Percentiles rank a stretch among this genome's conserved stretches.
Conservation (phyloP, 208 protist species). For the Crithidia brevicula region DNA sequence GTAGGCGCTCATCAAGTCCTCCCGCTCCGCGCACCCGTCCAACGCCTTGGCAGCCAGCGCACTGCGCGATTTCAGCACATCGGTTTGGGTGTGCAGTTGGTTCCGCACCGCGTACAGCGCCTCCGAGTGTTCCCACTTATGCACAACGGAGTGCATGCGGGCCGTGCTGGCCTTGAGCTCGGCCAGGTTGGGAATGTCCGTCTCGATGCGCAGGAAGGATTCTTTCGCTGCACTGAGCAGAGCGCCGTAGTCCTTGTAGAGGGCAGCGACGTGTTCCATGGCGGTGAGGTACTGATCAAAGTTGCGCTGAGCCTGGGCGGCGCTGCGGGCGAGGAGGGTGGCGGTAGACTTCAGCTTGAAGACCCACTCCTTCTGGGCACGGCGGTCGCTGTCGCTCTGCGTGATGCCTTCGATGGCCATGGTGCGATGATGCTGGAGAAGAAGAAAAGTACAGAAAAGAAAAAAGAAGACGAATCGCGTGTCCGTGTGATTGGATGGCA, state of each 20-base stretch:
- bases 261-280: constrained; percentile 13
- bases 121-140: constrained; percentile 19
- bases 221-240: constrained; percentile 3
- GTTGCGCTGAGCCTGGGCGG: constrained; percentile 15
- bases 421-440: not conserved
- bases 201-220: not conserved
- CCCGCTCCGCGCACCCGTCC: constrained; percentile 2
- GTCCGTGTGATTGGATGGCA: too few species aligned
- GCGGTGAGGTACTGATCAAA: constrained; percentile 23
- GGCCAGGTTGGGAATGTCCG: not conserved
- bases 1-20: constrained; percentile 2
- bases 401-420: not conserved
- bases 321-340: constrained; percentile 13
- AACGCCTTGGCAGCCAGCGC: constrained; percentile 7
- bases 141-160: constrained; percentile 5
- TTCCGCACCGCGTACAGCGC: constrained; percentile 13
- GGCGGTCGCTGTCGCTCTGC: not conserved
- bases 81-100: constrained; percentile 14
- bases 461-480: not conserved
- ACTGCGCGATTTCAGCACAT: constrained; percentile 8
- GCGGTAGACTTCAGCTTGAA: constrained; percentile 1
- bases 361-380: constrained; percentile 16
- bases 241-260: constrained; percentile 20
- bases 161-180: constrained; percentile 1
- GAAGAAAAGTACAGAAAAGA: not conserved